These are phyloP conservation scores for Escallonia herrerae DNA, from an alignment of 129 eudicot genomes.

Conservation along the genomic window DNA sequence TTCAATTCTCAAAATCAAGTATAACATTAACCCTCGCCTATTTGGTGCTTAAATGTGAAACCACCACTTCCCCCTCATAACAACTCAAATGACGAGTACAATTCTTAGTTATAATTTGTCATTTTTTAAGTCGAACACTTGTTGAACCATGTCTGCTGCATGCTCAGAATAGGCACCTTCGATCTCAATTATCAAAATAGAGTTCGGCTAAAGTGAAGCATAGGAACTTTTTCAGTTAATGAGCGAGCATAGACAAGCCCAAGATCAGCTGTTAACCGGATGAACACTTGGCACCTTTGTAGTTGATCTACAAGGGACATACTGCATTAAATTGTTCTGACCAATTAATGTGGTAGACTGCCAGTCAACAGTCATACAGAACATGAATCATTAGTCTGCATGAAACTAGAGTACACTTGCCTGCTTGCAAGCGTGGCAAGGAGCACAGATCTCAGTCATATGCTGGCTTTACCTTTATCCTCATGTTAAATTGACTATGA, in stretches of 20 bases:
- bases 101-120: slow-evolving; percentile 2
- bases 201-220: too few relatives aligned
- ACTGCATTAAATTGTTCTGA: neutral
- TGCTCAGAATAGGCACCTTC: neutral
- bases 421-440: too few relatives aligned
- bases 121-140: neutral
- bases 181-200: too few relatives aligned
- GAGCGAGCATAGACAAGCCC: neutral
- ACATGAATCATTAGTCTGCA: neutral
- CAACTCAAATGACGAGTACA: neutral
- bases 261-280: neutral
- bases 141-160: neutral
- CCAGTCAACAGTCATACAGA: neutral
- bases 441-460: too few relatives aligned
- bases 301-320: neutral
- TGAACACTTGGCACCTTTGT: neutral
- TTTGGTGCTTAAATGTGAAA: too few relatives aligned
- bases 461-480: too few relatives aligned
- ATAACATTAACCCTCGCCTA: neutral
- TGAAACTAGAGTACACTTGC: too few relatives aligned
- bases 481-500: too few relatives aligned
- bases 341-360: neutral
- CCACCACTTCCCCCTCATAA: too few relatives aligned
- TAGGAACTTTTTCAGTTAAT: too few relatives aligned
- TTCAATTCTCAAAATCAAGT: neutral